Evolutionary conservation across 352 stramenopile genomes (phyloP).

Genomic region (Phytophthora cactorum): DNA sequence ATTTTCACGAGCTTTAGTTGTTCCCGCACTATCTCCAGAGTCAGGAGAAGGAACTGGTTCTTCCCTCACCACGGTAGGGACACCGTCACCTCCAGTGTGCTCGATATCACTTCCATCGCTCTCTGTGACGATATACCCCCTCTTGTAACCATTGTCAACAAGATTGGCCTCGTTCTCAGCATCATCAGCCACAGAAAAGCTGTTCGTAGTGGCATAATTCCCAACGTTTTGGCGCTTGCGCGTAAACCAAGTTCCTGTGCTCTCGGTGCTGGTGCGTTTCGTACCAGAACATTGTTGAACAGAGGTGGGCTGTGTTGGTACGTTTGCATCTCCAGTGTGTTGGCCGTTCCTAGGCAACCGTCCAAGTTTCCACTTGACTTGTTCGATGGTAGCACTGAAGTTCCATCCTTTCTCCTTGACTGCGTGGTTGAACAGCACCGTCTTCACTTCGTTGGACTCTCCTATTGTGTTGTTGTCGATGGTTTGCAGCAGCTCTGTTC

Average conservation of each 20-base stretch:
- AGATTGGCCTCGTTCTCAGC: neutral
- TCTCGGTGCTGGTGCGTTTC: neutral
- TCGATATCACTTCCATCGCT: slow-evolving; percentile 1
- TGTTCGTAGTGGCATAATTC: neutral
- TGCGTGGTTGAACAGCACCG: slow-evolving; percentile 22
- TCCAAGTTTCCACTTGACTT: slow-evolving; percentile 14
- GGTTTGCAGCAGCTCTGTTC: slow-evolving; percentile 3
- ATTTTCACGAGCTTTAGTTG: neutral
- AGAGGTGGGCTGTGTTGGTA: neutral
- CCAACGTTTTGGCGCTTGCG: neutral
- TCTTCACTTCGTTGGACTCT: slow-evolving; percentile 24
- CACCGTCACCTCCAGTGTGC: neutral
- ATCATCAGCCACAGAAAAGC: neutral
- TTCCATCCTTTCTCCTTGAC: slow-evolving; percentile 27
- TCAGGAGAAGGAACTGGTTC: neutral
- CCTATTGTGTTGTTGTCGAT: slow-evolving; percentile 9
- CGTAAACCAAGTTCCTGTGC: neutral
- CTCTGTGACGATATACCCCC: neutral
- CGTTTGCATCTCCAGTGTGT: neutral
- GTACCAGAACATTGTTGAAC: neutral
- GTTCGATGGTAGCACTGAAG: slow-evolving; percentile 8
- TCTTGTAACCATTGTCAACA: neutral
- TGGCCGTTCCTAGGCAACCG: neutral
- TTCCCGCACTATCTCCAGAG: neutral
- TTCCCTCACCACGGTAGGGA: neutral